phyloP scores from a whole-genome alignment of 75 land plant genomes.

The Chamaecyparis obtusa region DNA sequence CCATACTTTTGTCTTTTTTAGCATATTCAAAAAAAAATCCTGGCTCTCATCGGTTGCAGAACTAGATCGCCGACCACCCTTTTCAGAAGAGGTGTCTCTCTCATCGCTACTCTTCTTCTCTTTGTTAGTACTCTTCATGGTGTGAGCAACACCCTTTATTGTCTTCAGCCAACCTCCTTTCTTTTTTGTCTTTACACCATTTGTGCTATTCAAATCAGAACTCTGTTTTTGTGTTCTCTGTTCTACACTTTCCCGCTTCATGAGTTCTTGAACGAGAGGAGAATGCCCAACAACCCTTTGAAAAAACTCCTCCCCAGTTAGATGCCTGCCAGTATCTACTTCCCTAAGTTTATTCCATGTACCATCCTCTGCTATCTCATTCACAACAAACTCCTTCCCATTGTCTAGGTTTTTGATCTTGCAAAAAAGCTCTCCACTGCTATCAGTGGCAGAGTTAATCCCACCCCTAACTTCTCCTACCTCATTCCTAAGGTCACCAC shows the following conservation, averaged over 20 bases:
- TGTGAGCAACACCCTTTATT: slow-evolving; percentile 46
- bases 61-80: slow-evolving; percentile 70
- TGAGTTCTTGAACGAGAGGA: slow-evolving; percentile 87
- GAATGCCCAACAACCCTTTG: slow-evolving; percentile 80
- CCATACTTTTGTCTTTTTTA: slow-evolving; percentile 60
- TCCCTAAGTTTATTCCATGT: slow-evolving; percentile 66
- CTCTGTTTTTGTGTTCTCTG: slow-evolving; percentile 14
- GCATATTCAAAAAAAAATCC: slow-evolving; percentile 43
- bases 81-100: slow-evolving; percentile 74
- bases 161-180: slow-evolving; percentile 77
- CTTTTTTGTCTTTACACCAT: slow-evolving; percentile 45
- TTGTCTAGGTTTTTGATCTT: slow-evolving; percentile 77
- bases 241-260: slow-evolving; percentile 54
- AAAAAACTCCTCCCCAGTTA: slow-evolving; percentile 81
- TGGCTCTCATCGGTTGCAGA: slow-evolving; percentile 85
- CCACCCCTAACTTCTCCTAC: background rate
- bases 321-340: slow-evolving; percentile 79
- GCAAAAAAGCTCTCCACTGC: slow-evolving; percentile 24
- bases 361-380: slow-evolving; percentile 78
- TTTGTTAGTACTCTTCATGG: slow-evolving; percentile 21
- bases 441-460: background rate
- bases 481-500: background rate
- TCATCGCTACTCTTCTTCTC: slow-evolving; percentile 68
- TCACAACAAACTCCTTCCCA: slow-evolving; percentile 86
- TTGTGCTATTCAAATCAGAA: slow-evolving; percentile 14